A percentile compares a stretch with the other conserved stretches of the same genome.
Conservation (phyloP, 768 basidiomycete genomes). For the Pisolithus marmoratus region DNA sequence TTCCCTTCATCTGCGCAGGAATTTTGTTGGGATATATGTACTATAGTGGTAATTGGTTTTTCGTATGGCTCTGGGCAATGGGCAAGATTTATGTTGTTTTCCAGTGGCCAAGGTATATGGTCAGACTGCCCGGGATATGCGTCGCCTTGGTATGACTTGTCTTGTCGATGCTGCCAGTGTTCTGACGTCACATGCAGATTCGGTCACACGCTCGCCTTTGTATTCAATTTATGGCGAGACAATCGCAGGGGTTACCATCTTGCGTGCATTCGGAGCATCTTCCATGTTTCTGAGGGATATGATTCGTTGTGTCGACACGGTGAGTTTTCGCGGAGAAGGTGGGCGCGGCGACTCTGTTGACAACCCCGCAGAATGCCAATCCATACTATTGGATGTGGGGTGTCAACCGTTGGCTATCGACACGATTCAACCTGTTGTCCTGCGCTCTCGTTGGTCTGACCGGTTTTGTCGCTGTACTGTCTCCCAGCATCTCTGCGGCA, state of each 20-base stretch:
- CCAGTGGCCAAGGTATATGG: constrained; percentile 52
- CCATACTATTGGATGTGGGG: constrained; percentile 93
- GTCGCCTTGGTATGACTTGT: constrained; percentile 51
- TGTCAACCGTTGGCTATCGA: constrained; percentile 88
- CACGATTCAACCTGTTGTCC: constrained; percentile 81
- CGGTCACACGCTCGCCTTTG: constrained; percentile 43
- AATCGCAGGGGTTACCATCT: constrained; percentile 45
- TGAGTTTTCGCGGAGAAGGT: constrained; percentile 28
- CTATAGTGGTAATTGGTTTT: constrained; percentile 49
- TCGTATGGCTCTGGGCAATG: not conserved
- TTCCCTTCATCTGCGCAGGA: constrained; percentile 63
- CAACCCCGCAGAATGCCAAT: constrained; percentile 43
- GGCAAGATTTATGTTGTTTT: constrained; percentile 5
- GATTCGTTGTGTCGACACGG: constrained; percentile 76
- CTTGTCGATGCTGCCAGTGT: not conserved
- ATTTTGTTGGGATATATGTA: constrained; percentile 56
- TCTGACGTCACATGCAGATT: constrained; percentile 26
- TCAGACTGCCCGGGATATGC: constrained; percentile 84
- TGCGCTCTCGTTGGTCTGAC: constrained; percentile 68
- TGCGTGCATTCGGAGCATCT: constrained; percentile 85
- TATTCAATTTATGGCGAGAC: constrained; percentile 46
- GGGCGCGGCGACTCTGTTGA: not conserved
- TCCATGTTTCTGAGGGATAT: constrained; percentile 84
- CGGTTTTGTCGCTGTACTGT: constrained; percentile 57
- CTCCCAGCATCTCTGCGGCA: constrained; percentile 71